Percentiles rank a stretch among this genome's conserved stretches.
phyloP scores from a whole-genome alignment of 352 stramenopile species.

The Phytophthora boehmeriae region DNA sequence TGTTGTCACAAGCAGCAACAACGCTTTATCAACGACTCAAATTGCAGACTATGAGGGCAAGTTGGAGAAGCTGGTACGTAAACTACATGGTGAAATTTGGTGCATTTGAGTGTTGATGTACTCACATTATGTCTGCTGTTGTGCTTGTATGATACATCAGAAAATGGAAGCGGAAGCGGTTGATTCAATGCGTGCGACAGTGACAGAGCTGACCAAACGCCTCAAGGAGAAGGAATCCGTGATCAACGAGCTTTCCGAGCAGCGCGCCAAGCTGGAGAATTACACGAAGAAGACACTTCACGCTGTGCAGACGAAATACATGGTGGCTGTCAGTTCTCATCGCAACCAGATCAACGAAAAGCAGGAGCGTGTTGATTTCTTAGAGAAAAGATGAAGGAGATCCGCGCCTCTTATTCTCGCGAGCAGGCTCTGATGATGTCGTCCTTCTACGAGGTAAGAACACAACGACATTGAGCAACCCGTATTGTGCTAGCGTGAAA shows the following conservation, averaged over 20 bases:
- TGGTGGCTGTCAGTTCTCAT: slow-evolving; percentile 88
- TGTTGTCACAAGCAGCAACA: slow-evolving; percentile 48
- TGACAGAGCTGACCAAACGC: slow-evolving; percentile 79
- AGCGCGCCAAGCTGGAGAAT: slow-evolving; percentile 88
- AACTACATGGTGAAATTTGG: slow-evolving; percentile 7
- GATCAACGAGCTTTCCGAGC: slow-evolving; percentile 88
- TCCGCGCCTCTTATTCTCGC: slow-evolving; percentile 76
- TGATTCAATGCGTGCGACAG: slow-evolving; percentile 81
- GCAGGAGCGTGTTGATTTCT: slow-evolving; percentile 81
- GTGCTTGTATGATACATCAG: slow-evolving; percentile 12
- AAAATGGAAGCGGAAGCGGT: slow-evolving; percentile 67
- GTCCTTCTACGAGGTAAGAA: slow-evolving; percentile 84
- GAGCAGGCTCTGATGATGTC: slow-evolving; percentile 91
- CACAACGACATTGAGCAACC: not conserved
- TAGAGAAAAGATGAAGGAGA: slow-evolving; percentile 89
- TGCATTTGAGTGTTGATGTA: slow-evolving; percentile 15
- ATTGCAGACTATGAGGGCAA: slow-evolving; percentile 79
- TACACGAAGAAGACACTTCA: slow-evolving; percentile 92
- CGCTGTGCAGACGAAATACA: slow-evolving; percentile 92
- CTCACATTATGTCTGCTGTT: not conserved
- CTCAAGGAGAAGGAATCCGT: slow-evolving; percentile 90
- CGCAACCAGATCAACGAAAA: slow-evolving; percentile 90
- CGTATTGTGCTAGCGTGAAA: not conserved
- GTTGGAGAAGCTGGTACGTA: slow-evolving; percentile 68
- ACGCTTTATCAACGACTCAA: slow-evolving; percentile 49